A percentile compares a stretch with the other conserved stretches of the same genome.
phyloP scores from a whole-genome alignment of 2,329 filamentous ascomycete genomes.

The Claviceps sp. region DNA sequence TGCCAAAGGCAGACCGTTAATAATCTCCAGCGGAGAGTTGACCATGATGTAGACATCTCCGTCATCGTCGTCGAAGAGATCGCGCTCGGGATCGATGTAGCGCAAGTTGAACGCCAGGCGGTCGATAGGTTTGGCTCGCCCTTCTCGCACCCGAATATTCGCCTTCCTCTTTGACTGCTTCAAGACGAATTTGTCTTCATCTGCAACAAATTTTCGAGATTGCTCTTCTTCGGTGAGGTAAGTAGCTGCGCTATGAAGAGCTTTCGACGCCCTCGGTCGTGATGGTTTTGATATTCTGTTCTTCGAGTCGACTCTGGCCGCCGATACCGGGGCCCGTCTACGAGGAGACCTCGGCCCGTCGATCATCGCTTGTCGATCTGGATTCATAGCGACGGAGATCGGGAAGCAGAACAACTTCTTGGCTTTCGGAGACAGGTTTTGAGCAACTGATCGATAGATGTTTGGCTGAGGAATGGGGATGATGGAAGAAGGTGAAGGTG shows the following conservation, averaged over 20 bases:
- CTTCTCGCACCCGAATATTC: conserved; percentile 82
- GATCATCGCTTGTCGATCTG: conserved; percentile 41
- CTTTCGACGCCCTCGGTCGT: conserved; percentile 16
- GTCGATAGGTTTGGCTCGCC: conserved; percentile 83
- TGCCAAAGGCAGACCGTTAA: conserved; percentile 54
- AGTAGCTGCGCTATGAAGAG: conserved; percentile 18
- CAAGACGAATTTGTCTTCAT: conserved; percentile 91
- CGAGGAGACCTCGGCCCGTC: conserved; percentile 28
- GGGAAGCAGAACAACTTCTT: neutral
- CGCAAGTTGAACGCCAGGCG: conserved; percentile 83
- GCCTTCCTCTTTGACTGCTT: conserved; percentile 98
- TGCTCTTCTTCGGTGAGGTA: conserved; percentile 64
- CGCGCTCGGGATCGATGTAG: conserved; percentile 72
- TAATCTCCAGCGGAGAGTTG: conserved; percentile 66
- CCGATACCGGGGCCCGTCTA: conserved; percentile 35
- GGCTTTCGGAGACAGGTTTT: neutral
- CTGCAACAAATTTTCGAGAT: conserved; percentile 71
- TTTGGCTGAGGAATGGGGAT: neutral
- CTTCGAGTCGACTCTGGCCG: conserved; percentile 38
- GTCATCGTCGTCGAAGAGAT: conserved; percentile 77
- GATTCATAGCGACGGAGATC: conserved; percentile 30
- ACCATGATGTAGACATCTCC: conserved; percentile 60
- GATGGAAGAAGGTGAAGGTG: neutral
- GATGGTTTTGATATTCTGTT: conserved; percentile 43
- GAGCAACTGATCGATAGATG: neutral